These are phyloP conservation scores for Abortiporus biennis DNA, from an alignment of 1,284 basidiomycete genomes.

Conservation along the genomic window DNA sequence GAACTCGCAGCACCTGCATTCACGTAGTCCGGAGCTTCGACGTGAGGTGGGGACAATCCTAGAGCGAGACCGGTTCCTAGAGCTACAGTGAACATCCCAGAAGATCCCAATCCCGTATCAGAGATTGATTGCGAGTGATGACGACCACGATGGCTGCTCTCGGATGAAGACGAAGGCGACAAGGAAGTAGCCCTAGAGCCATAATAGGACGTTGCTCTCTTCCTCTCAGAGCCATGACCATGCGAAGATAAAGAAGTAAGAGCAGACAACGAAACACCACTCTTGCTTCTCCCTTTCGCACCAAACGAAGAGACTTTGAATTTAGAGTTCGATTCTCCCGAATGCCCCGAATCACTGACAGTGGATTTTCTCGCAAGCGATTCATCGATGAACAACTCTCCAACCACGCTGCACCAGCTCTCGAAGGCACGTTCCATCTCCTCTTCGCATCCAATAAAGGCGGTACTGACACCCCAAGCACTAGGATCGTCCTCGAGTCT, in stretches of 20 bases:
- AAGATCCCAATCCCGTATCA: constrained; percentile 1
- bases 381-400: constrained; percentile 42
- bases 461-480: constrained; percentile 51
- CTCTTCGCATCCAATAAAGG: constrained; percentile 49
- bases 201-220: background rate
- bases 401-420: constrained; percentile 57
- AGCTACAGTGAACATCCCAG: constrained; percentile 25
- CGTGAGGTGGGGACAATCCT: constrained; percentile 17
- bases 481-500: constrained; percentile 53
- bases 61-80: constrained; percentile 25
- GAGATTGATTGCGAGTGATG: background rate
- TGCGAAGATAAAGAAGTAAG: background rate
- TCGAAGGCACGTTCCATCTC: constrained; percentile 51
- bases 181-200: background rate
- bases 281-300: background rate
- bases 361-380: constrained; percentile 12
- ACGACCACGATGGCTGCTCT: constrained; percentile 1
- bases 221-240: background rate
- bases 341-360: constrained; percentile 5
- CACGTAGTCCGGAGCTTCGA: constrained; percentile 2
- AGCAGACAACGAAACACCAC: background rate
- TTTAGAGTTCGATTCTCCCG: background rate
- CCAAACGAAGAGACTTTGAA: background rate
- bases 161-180: background rate
- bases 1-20: background rate